Base-by-base conservation (phyloP, 2,329 filamentous ascomycete species). In the Ceratocystis diversiconidia region DNA sequence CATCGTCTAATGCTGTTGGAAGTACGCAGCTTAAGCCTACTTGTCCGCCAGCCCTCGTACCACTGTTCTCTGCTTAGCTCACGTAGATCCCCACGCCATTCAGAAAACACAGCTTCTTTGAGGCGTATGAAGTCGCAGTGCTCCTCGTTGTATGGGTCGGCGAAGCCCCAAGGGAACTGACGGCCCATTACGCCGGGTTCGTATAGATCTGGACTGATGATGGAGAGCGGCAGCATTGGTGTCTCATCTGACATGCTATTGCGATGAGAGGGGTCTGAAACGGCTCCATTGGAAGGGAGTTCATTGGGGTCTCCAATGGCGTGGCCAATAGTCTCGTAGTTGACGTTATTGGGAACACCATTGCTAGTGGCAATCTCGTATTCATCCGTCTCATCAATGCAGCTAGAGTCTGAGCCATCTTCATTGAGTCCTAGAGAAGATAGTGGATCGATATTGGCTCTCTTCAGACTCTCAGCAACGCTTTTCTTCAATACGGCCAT, bases 131-230 rank as follows among this genome's bases (percentile, higher is more conserved):
- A 99, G 76, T 99, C 94, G 76, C 94, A 99, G 77, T 99, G 94
- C 71, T 89, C 84, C 36, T 86, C 81, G 72, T 97, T 87, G 78
- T 94, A 92, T 0, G 94, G 94, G 72, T 97, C 90, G 3, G 94
- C 94, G 71, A 96, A 95, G 5, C 94, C 94, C 94, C 94, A 99
- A 0, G 94, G 89, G 74, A 97, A 99, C 69, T 87, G 86, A 68
- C 94, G 88, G 59, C 94, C 94, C 68, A 95, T 78, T 17, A 89
- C 79, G 41, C 82, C 83, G 7, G 87, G 86, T 71, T 95, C 89
- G 76, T 97, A 95, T 52, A 89, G 83, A 74, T 99, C 94, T 0
- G 94, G 94, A 68, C 90, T 96, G 73, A 99, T 88, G 73, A 96
- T 89, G 50, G 91, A 96, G 72, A 97, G 85, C 0, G 94, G 94